These are phyloP conservation scores for Monosporascus sp. DNA, from an alignment of 2,329 filamentous ascomycete species.

Conservation along the genomic window DNA sequence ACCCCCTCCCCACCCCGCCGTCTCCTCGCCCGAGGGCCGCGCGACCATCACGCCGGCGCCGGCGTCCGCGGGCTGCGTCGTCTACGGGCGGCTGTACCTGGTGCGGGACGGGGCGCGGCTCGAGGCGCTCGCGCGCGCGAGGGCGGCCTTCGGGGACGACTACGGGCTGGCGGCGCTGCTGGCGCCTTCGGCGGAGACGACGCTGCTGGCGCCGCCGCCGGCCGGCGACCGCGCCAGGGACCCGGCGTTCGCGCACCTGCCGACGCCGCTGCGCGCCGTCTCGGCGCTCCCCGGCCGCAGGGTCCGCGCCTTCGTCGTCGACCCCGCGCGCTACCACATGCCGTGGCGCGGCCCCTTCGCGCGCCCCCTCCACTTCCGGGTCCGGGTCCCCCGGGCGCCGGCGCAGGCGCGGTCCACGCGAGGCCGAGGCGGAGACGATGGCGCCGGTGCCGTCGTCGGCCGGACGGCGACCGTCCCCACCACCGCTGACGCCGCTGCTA, in stretches of 20 bases:
- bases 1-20: background rate
- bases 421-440: too few relatives aligned
- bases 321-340: background rate
- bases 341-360: background rate
- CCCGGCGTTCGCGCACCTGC: background rate
- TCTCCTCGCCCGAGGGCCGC: background rate
- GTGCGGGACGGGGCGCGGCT: background rate
- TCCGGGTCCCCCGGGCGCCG: background rate
- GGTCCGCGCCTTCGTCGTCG: background rate
- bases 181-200: background rate
- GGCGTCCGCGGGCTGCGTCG: background rate
- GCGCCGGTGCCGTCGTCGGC: too few relatives aligned
- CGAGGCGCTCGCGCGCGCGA: background rate
- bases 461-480: too few relatives aligned
- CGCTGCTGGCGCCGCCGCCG: background rate
- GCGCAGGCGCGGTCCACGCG: background rate
- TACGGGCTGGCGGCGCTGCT: background rate
- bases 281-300: background rate
- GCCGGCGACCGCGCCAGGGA: background rate
- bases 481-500: too few relatives aligned
- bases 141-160: background rate
- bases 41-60: background rate
- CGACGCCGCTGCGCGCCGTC: background rate
- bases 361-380: background rate
- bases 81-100: background rate